Conservation (phyloP, 2,329 filamentous ascomycete species). For the Calonectria leucothoes region DNA sequence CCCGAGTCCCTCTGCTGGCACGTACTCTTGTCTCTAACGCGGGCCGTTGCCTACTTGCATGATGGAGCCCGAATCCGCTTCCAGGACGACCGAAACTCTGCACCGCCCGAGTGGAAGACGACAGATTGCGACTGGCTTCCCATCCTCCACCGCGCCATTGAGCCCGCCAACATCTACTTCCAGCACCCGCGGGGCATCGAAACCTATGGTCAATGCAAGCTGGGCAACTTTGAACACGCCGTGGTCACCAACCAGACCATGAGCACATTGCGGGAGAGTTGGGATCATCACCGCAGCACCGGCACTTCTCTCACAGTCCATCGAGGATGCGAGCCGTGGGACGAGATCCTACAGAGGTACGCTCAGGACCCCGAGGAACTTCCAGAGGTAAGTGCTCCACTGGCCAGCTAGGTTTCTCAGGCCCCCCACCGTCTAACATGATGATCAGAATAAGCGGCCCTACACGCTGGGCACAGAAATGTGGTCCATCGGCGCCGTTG, state of each 20-base stretch:
- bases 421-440: background rate
- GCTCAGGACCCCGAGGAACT: slow-evolving; percentile 13
- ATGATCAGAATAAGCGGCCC: slow-evolving; percentile 42
- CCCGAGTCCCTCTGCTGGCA: slow-evolving; percentile 69
- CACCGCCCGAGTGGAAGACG: slow-evolving; percentile 23
- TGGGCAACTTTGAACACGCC: slow-evolving; percentile 60
- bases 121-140: slow-evolving; percentile 61
- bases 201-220: slow-evolving; percentile 65
- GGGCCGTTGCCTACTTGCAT: slow-evolving; percentile 65
- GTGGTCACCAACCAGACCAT: slow-evolving; percentile 52
- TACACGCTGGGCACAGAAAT: slow-evolving; percentile 54
- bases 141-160: slow-evolving; percentile 62
- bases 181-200: slow-evolving; percentile 59
- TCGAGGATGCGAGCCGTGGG: slow-evolving; percentile 28
- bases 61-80: slow-evolving; percentile 53
- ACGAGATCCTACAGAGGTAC: slow-evolving; percentile 7
- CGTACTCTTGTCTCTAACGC: slow-evolving; percentile 59
- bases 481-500: slow-evolving; percentile 49
- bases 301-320: slow-evolving; percentile 26
- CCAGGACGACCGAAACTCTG: slow-evolving; percentile 15
- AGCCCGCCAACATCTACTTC: slow-evolving; percentile 62
- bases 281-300: background rate
- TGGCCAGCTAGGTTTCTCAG: background rate
- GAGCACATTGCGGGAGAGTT: background rate
- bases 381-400: slow-evolving; percentile 21